Base-by-base conservation (phyloP, 2,329 filamentous ascomycete species). In the Penicillium italicum region DNA sequence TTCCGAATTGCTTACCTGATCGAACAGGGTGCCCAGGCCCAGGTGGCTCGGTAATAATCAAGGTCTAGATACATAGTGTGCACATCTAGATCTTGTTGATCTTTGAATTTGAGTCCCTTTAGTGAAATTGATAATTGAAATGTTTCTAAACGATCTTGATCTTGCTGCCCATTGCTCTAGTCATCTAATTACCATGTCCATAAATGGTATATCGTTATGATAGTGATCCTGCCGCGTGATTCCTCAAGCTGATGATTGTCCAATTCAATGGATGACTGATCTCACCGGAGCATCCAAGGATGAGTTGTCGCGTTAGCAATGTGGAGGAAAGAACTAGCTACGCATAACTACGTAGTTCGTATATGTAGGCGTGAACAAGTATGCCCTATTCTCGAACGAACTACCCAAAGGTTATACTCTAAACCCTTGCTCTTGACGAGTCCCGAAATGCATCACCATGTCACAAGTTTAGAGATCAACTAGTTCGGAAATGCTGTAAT, bases 1-100 rank as follows among this genome's bases (percentile, higher is more conserved):
- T 41, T 49, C 52, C 55, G 42, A 53, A 10, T 7, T 61, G 57
- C 50, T 61, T 55, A 57, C 54, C 41, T 42, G 41, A 52, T 49
- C 48, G 41, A 50, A 36, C 33, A 28, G 55, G 40, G 47, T 59
- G 22, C 22, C 16, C 12, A 8, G 40, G 24, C 26, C 42, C 12
- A 31, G n/a, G 6, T 12, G 22, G 38, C 41, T 58, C 48, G 22
- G 41, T 58, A 49, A 57, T 46, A 36, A 31, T 24, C 2, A 4
- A 18, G 38, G 38, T 33, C 34, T 53, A 33, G 50, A 53, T 53
- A 42, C n/a, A 36, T 5, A 6, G 6, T 45, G 5, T 9, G 16
- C 7, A 28, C 24, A 28, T 48, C 22, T 34, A 37, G 7, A n/a
- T 10, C 24, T 33, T 18, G 28, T 16, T 34, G 22, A 26, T 43